Conservation (phyloP, 257 asterid species). For the Primulina eburnea region DNA sequence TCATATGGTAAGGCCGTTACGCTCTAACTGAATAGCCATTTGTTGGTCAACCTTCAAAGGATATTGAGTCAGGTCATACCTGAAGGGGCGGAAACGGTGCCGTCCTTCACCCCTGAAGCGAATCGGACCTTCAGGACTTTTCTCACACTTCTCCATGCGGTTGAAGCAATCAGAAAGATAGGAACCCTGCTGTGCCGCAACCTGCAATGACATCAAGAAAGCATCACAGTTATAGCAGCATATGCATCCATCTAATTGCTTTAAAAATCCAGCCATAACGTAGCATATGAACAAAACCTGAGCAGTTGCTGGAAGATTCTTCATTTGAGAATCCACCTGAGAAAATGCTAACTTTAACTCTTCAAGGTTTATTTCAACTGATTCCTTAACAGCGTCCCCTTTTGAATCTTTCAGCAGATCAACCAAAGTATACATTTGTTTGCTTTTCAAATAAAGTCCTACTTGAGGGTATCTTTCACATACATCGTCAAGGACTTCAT, state of each 20-base stretch:
- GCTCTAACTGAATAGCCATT: neutral
- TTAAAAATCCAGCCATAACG: neutral
- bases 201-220: conserved; percentile 47
- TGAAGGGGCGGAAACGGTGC: conserved; percentile 90
- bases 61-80: conserved; percentile 40
- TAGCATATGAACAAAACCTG: conserved; percentile 48
- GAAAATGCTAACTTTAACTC: conserved; percentile 85
- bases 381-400: conserved; percentile 53
- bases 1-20: neutral
- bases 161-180: conserved; percentile 92
- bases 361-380: conserved; percentile 75
- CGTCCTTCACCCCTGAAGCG: conserved; percentile 96
- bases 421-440: conserved; percentile 51
- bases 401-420: conserved; percentile 67
- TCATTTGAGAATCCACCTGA: conserved; percentile 84
- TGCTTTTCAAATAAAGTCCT: conserved; percentile 64
- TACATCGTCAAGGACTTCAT: conserved; percentile 75
- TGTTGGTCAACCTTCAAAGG: neutral
- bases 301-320: conserved; percentile 98
- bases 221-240: neutral
- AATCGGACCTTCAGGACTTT: conserved; percentile 89
- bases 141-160: conserved; percentile 85
- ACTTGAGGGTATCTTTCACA: conserved; percentile 93
- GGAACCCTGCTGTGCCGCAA: conserved; percentile 95
- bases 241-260: neutral